Percentiles rank a stretch among this genome's conserved stretches.
These are phyloP conservation scores for Psophocarpus tetragonolobus DNA, from an alignment of 306 rosid genomes.

Conservation along the genomic window DNA sequence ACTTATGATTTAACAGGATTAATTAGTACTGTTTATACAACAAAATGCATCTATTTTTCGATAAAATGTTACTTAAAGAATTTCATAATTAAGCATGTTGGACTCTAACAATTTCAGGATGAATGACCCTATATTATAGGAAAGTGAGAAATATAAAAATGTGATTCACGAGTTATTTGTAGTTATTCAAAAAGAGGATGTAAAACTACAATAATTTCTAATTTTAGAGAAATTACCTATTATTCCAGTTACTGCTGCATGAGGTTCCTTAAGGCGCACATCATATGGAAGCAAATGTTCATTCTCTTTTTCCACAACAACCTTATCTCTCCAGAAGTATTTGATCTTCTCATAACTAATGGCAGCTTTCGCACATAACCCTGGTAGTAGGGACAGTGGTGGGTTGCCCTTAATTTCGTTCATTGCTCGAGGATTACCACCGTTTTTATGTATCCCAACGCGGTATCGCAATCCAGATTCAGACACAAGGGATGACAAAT, in stretches of 20 bases:
- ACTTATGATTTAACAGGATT: too few relatives aligned
- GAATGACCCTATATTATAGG: too few relatives aligned
- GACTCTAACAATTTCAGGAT: too few relatives aligned
- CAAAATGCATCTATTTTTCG: too few relatives aligned
- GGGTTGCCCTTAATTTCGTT: conserved; percentile 43
- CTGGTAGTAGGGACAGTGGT: conserved; percentile 68
- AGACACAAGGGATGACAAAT: conserved; percentile 64
- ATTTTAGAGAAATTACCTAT: conserved; percentile 61
- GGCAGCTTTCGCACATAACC: conserved; percentile 82
- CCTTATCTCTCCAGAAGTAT: conserved; percentile 65
- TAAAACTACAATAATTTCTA: too few relatives aligned
- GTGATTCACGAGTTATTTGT: too few relatives aligned
- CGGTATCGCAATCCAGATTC: conserved; percentile 74
- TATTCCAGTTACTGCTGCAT: conserved; percentile 74
- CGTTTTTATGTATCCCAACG: conserved; percentile 71
- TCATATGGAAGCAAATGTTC: conserved; percentile 55
- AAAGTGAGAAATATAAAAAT: too few relatives aligned
- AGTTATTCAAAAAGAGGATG: too few relatives aligned
- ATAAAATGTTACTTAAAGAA: too few relatives aligned
- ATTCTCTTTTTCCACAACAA: conserved; percentile 29
- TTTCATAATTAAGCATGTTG: too few relatives aligned
- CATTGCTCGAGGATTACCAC: conserved; percentile 63
- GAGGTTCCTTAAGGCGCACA: conserved; percentile 66
- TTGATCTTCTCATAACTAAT: conserved; percentile 61
- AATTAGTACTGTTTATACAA: too few relatives aligned